phyloP scores from a whole-genome alignment of 257 asterid species.

The Petunia axillaris region DNA sequence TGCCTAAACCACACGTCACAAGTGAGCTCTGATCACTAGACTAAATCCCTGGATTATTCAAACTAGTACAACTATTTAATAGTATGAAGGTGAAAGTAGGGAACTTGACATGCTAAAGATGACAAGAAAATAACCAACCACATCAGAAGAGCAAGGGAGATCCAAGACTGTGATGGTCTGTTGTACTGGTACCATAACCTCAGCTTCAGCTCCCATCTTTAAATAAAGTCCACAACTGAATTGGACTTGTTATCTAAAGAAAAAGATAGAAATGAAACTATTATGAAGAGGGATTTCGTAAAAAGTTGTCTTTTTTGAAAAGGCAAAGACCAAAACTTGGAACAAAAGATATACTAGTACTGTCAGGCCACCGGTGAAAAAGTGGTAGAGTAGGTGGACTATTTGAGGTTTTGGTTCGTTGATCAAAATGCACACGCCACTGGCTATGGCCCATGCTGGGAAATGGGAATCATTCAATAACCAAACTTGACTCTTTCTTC shows the following conservation, averaged over 20 bases:
- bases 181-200: conserved; percentile 19
- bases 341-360: background rate
- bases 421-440: background rate
- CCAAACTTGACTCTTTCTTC: background rate
- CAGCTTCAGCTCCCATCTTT: conserved; percentile 21
- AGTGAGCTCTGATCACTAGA: too few species aligned
- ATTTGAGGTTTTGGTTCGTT: background rate
- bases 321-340: background rate
- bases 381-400: conserved; percentile 19
- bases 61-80: too few species aligned
- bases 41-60: too few species aligned
- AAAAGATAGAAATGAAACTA: background rate
- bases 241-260: background rate
- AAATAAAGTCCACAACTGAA: background rate
- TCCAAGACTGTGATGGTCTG: conserved; percentile 13
- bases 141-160: conserved; percentile 18
- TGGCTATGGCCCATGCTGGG: background rate
- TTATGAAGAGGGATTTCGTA: background rate
- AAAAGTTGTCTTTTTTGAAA: background rate
- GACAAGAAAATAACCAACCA: background rate
- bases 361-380: background rate
- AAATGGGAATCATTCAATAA: background rate
- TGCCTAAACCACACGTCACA: too few species aligned
- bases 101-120: background rate
- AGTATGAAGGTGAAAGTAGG: background rate